Conservation (phyloP, 768 basidiomycete genomes). For the Lactarius trivialis region DNA sequence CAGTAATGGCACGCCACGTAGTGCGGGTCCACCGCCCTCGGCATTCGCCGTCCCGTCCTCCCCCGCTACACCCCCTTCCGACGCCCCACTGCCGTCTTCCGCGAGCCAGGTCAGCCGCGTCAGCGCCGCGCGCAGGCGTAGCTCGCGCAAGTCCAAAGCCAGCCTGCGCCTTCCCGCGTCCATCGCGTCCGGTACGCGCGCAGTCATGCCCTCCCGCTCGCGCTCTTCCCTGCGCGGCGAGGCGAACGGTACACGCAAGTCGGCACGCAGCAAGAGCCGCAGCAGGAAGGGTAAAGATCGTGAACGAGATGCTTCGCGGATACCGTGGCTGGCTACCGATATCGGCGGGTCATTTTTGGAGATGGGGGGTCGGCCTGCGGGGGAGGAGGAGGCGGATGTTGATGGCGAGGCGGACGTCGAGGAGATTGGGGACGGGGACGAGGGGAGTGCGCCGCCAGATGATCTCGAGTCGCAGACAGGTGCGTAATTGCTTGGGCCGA, state of each 20-base stretch:
- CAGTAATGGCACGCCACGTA: neutral
- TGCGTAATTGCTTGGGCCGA: neutral
- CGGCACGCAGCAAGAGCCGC: conserved; percentile 7
- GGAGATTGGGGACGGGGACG: neutral
- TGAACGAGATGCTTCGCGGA: neutral
- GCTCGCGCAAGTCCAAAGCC: conserved; percentile 55
- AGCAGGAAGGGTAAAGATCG: conserved; percentile 14
- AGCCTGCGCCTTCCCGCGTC: conserved; percentile 52
- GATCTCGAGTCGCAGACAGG: neutral
- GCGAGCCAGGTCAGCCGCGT: conserved; percentile 39
- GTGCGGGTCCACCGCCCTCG: neutral
- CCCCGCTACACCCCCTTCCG: neutral
- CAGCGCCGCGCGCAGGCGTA: conserved; percentile 59
- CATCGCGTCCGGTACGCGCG: neutral
- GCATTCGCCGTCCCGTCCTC: neutral
- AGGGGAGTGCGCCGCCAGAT: neutral
- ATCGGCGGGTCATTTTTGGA: conserved; percentile 17
- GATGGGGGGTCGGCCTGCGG: conserved; percentile 15
- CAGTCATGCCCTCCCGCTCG: neutral
- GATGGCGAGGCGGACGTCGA: neutral
- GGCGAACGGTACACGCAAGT: neutral
- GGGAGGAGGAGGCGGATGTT: conserved; percentile 6
- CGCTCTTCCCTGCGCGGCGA: conserved; percentile 1
- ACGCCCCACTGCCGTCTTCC: neutral
- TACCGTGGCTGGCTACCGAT: conserved; percentile 1